phyloP scores from a whole-genome alignment of 257 asterid genomes.

The Mentha longifolia region DNA sequence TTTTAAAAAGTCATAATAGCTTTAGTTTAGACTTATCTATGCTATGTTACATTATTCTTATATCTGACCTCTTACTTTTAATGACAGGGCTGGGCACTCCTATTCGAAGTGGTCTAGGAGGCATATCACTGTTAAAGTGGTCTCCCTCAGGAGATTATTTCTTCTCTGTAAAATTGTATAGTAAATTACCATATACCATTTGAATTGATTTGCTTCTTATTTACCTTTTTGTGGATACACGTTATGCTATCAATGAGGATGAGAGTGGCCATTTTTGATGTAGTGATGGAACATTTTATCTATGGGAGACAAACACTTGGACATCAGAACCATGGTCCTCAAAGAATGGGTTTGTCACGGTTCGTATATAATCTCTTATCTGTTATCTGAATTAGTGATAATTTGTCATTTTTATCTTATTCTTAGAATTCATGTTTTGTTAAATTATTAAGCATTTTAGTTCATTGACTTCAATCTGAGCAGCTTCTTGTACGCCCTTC shows the following conservation, averaged over 20 bases:
- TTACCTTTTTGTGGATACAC: constrained; percentile 26
- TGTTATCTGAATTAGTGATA: constrained; percentile 14
- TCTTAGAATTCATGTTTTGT: constrained; percentile 11
- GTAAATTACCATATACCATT: constrained; percentile 33
- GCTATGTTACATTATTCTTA: constrained; percentile 11
- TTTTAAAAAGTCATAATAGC: constrained; percentile 1
- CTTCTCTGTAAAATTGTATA: constrained; percentile 88
- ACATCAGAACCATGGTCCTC: constrained; percentile 98
- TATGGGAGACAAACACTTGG: constrained; percentile 99
- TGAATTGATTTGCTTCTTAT: constrained; percentile 25
- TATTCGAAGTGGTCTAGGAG: constrained; percentile 96
- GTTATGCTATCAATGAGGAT: constrained; percentile 20
- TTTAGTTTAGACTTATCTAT: neutral
- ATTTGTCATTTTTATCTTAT: neutral
- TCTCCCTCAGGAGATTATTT: constrained; percentile 97
- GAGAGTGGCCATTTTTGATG: constrained; percentile 32
- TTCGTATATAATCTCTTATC: constrained; percentile 43
- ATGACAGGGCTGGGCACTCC: constrained; percentile 87
- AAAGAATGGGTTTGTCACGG: constrained; percentile 88
- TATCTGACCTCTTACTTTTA: constrained; percentile 24
- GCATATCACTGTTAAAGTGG: constrained; percentile 94
- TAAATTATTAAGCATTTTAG: neutral
- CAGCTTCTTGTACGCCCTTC: neutral
- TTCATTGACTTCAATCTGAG: neutral
- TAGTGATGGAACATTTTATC: constrained; percentile 97